Percentiles rank a stretch among this genome's conserved stretches.
These are phyloP conservation scores for Cordyceps cateniannulata DNA, from an alignment of 2,329 filamentous ascomycete genomes.

Conservation along the genomic window DNA sequence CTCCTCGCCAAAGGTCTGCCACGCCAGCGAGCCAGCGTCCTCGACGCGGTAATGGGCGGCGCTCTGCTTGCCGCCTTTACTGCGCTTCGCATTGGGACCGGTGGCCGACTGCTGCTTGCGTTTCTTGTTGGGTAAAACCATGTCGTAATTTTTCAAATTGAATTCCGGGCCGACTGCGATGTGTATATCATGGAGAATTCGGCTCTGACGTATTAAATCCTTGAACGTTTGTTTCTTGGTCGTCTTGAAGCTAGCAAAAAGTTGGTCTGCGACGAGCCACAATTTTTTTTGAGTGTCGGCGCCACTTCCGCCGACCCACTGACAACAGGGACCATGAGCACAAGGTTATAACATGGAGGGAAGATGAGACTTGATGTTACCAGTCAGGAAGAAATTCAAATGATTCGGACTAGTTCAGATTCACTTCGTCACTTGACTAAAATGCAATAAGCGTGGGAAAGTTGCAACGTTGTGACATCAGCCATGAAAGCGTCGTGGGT, in stretches of 20 bases:
- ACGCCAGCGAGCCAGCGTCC: slow-evolving; percentile 43
- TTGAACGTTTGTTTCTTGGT: neutral
- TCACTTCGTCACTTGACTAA: too few species aligned
- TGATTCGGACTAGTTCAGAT: too few species aligned
- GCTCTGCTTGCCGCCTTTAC: slow-evolving; percentile 26
- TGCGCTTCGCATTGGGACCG: slow-evolving; percentile 30
- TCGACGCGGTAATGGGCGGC: slow-evolving; percentile 25
- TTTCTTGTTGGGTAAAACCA: slow-evolving; percentile 30
- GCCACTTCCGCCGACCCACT: slow-evolving; percentile 9
- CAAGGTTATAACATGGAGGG: too few species aligned
- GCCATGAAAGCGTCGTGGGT: too few species aligned
- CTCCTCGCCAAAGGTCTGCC: slow-evolving; percentile 80
- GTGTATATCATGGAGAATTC: neutral
- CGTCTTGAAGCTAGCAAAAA: neutral
- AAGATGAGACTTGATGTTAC: too few species aligned
- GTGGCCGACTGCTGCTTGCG: slow-evolving; percentile 30
- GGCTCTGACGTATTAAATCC: neutral
- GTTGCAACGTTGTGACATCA: too few species aligned
- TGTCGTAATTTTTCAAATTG: slow-evolving; percentile 13
- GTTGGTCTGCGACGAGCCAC: neutral
- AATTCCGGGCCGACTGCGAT: neutral
- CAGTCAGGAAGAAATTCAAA: too few species aligned
- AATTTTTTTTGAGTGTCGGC: slow-evolving; percentile 3
- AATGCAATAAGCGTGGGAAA: too few species aligned
- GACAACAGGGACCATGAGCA: too few species aligned